A percentile compares a stretch with the other conserved stretches of the same genome.
These are phyloP conservation scores for Cymbopogon citratus DNA, from an alignment of 176 grass and related monocot genomes.

Conservation along the genomic window DNA sequence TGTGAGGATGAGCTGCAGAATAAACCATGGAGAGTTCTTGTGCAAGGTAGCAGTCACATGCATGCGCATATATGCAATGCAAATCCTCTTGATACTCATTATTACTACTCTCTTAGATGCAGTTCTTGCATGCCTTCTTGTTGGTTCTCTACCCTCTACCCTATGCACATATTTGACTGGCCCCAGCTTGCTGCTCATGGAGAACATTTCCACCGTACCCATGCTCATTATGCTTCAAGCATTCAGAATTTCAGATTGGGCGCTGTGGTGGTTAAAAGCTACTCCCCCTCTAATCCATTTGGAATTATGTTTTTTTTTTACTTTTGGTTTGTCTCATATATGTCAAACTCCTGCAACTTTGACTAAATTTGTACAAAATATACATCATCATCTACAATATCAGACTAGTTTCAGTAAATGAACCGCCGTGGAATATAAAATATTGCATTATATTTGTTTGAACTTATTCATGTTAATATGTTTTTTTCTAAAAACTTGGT, in stretches of 20 bases:
- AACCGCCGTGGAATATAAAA: not conserved
- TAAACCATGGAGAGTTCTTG: not conserved
- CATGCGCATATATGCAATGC: not conserved
- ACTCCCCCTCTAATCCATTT: too few species aligned
- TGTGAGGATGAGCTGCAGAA: not conserved
- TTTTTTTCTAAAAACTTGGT: not conserved
- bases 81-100: not conserved
- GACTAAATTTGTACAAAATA: not conserved
- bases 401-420: not conserved
- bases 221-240: not conserved
- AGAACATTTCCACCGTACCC: conserved; percentile 16
- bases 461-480: not conserved
- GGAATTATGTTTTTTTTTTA: not conserved
- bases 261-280: not conserved
- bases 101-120: not conserved
- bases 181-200: not conserved
- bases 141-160: not conserved
- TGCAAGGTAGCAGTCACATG: not conserved
- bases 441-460: not conserved
- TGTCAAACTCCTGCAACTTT: not conserved
- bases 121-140: not conserved
- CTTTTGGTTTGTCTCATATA: not conserved
- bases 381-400: not conserved
- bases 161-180: not conserved
- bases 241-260: not conserved